A percentile compares a stretch with the other conserved stretches of the same genome.
Conservation (phyloP, 139 green algal genomes). For the Chlorokybus atmophyticus region DNA sequence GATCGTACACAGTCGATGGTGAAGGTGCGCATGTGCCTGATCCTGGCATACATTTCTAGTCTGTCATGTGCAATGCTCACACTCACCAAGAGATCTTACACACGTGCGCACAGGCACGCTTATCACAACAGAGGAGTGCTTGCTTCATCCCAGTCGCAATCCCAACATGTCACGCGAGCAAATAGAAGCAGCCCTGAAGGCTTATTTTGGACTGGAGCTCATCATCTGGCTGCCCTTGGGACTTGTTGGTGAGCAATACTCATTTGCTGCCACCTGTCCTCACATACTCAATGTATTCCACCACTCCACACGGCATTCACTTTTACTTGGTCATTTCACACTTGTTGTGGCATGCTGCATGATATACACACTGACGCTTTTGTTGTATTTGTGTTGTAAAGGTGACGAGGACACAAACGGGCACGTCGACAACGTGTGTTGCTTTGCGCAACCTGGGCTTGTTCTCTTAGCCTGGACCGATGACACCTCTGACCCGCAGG, state of each 20-base stretch:
- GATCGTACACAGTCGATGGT: too few species aligned
- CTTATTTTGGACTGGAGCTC: conserved; percentile 51
- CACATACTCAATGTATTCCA: too few species aligned
- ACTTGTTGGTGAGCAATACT: conserved; percentile 22
- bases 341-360: too few species aligned
- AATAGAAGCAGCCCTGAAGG: conserved; percentile 47
- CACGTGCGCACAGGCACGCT: conserved; percentile 43
- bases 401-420: conserved; percentile 39
- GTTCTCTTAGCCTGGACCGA: conserved; percentile 55
- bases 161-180: conserved; percentile 37
- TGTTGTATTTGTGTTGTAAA: too few species aligned
- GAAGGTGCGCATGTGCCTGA: too few species aligned
- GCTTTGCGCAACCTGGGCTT: conserved; percentile 48
- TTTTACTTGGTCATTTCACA: too few species aligned
- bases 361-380: too few species aligned
- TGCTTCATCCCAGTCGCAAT: conserved; percentile 59
- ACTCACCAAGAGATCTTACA: too few species aligned
- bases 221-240: conserved; percentile 65
- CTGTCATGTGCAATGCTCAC: too few species aligned
- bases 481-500: conserved; percentile 43
- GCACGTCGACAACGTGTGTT: conserved; percentile 62
- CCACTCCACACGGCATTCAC: too few species aligned
- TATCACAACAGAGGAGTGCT: conserved; percentile 54
- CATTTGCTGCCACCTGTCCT: too few species aligned
- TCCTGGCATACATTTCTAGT: too few species aligned